phyloP scores from a whole-genome alignment of 129 eudicot species.

The Artemisia tridentata region DNA sequence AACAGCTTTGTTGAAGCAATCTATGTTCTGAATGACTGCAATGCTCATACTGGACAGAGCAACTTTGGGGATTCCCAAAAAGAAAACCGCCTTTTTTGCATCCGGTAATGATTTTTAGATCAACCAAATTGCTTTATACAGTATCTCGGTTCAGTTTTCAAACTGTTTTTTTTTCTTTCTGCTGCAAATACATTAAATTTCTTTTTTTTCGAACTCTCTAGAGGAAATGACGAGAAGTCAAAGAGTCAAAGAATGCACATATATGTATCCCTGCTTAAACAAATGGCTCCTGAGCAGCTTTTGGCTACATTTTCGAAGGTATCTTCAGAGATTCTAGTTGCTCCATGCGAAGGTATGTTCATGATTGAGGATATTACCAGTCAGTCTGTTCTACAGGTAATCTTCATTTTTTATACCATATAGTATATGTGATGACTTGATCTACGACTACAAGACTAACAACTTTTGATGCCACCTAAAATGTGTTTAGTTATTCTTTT shows the following conservation, averaged over 20 bases:
- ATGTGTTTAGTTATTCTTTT: no score
- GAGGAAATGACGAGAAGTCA: slow-evolving; percentile 86
- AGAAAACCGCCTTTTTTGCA: slow-evolving; percentile 60
- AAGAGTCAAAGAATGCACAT: slow-evolving; percentile 90
- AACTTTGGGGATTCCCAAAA: slow-evolving; percentile 44
- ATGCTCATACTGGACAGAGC: slow-evolving; percentile 77
- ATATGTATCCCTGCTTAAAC: slow-evolving; percentile 76
- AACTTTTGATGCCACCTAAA: no score
- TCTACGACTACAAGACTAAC: no score
- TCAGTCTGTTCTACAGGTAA: slow-evolving; percentile 89
- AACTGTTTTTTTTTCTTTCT: not conserved
- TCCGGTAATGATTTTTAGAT: slow-evolving; percentile 47
- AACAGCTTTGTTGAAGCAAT: slow-evolving; percentile 96
- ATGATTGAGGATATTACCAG: slow-evolving; percentile 70
- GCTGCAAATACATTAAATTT: not conserved
- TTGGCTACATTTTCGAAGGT: slow-evolving; percentile 94
- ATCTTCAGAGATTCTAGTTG: slow-evolving; percentile 91
- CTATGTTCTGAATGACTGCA: slow-evolving; percentile 89
- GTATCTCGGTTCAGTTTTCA: slow-evolving; percentile 1
- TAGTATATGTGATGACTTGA: no score
- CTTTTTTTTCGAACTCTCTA: slow-evolving; percentile 6
- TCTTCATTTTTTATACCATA: not conserved
- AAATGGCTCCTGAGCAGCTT: slow-evolving; percentile 99
- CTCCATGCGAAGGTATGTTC: slow-evolving; percentile 88
- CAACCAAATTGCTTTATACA: not conserved